These are phyloP conservation scores for Trebouxia sp. DNA, from an alignment of 139 green algal genomes.

Conservation along the genomic window DNA sequence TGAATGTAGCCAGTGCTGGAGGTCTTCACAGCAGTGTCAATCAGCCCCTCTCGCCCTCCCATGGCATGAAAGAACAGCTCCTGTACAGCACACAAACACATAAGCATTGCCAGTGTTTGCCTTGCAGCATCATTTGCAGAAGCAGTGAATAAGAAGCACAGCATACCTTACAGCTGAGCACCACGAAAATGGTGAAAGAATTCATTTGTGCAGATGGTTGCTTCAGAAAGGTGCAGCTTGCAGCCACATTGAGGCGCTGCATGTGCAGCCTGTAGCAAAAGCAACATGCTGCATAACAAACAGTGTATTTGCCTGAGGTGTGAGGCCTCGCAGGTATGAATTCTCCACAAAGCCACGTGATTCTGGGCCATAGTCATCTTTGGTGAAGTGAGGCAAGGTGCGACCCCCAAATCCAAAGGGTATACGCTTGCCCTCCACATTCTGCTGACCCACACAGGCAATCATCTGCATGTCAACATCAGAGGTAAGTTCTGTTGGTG, in stretches of 20 bases:
- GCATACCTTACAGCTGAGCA: too few species aligned
- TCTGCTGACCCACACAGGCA: slow-evolving; percentile 99
- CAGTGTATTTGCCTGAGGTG: slow-evolving; percentile 70
- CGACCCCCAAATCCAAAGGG: slow-evolving; percentile 93
- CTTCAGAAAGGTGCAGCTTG: too few species aligned
- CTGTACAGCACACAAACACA: slow-evolving; percentile 39
- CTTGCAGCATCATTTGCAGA: neutral
- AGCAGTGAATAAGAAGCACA: neutral
- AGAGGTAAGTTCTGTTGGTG: too few species aligned
- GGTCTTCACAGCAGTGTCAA: slow-evolving; percentile 99
- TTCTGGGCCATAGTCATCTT: slow-evolving; percentile 97
- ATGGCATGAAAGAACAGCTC: slow-evolving; percentile 99
- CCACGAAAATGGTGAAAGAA: too few species aligned
- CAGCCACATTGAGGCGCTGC: too few species aligned
- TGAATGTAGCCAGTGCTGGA: slow-evolving; percentile 87
- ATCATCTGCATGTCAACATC: slow-evolving; percentile 93
- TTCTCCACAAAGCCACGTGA: slow-evolving; percentile 97
- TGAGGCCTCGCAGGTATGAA: slow-evolving; percentile 94
- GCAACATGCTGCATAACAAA: too few species aligned
- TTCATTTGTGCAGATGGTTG: too few species aligned
- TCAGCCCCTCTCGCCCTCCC: slow-evolving; percentile 98
- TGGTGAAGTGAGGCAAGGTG: slow-evolving; percentile 96
- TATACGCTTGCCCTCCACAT: slow-evolving; percentile 99
- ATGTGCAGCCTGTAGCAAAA: too few species aligned
- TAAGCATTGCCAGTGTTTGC: neutral